Conservation (phyloP, 2,329 filamentous ascomycete species). For the Myrmaecium sp. region DNA sequence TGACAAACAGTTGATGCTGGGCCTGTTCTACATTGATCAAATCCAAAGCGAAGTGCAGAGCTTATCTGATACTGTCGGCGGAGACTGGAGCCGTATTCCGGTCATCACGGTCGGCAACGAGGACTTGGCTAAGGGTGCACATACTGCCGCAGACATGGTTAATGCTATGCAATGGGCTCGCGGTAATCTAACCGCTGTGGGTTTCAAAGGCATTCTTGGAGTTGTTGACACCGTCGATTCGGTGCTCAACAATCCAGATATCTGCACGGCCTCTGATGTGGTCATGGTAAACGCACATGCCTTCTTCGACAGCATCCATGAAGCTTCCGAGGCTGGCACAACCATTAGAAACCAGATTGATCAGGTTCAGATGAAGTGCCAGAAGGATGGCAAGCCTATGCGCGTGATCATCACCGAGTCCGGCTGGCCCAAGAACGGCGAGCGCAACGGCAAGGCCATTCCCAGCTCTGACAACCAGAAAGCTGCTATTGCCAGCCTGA, state of each 20-base stretch:
- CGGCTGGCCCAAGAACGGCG: constrained; percentile 63
- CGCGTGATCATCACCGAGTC: constrained; percentile 61
- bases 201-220: constrained; percentile 58
- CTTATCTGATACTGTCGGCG: constrained; percentile 41
- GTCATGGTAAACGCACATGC: constrained; percentile 69
- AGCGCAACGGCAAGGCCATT: constrained; percentile 47
- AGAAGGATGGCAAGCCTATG: constrained; percentile 36
- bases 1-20: constrained; percentile 55
- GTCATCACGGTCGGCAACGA: constrained; percentile 71
- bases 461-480: constrained; percentile 51
- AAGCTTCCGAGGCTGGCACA: constrained; percentile 42
- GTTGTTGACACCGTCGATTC: constrained; percentile 65
- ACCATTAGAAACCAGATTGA: constrained; percentile 45
- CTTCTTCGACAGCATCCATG: constrained; percentile 56
- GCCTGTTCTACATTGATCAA: constrained; percentile 44
- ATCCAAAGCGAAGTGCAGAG: constrained; percentile 37
- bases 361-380: constrained; percentile 30
- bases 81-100: constrained; percentile 51
- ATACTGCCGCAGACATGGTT: constrained; percentile 37
- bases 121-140: constrained; percentile 50
- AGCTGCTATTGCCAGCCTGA: constrained; percentile 48
- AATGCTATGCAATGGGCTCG: constrained; percentile 42
- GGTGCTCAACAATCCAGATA: constrained; percentile 43
- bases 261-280: constrained; percentile 61
- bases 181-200: constrained; percentile 37